Conservation (phyloP, 225 moss, liverwort and hornwort genomes). For the Climacium dendroides region DNA sequence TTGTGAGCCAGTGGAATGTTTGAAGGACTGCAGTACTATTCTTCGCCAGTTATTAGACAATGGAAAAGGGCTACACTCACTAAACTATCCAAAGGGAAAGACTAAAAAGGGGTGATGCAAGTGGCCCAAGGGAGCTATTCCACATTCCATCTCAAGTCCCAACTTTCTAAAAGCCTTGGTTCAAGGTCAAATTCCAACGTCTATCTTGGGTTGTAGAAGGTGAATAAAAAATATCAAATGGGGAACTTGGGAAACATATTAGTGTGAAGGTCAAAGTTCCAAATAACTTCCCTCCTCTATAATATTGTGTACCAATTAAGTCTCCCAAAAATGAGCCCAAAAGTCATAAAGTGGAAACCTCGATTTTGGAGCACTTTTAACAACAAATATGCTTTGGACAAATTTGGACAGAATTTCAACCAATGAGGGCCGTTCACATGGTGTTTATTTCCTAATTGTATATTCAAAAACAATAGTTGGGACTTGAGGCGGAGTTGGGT, state of each 20-base stretch:
- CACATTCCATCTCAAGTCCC: background rate
- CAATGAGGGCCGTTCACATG: background rate
- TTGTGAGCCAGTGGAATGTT: background rate
- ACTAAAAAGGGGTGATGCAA: background rate
- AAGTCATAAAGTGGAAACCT: background rate
- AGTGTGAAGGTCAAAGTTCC: background rate
- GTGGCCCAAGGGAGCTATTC: too few species aligned
- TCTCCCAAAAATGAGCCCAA: background rate
- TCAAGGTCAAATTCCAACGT: background rate
- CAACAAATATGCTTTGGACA: fast-evolving
- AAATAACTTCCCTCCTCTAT: background rate
- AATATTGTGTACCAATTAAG: background rate
- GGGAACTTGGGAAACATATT: background rate
- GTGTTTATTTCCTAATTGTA: background rate
- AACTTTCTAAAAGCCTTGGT: background rate
- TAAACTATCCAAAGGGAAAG: background rate
- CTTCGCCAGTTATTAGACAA: background rate
- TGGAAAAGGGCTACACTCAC: background rate
- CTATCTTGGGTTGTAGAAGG: background rate
- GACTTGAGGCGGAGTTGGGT: fast-evolving
- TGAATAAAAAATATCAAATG: too few species aligned
- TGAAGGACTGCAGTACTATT: background rate
- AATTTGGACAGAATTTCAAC: fast-evolving
- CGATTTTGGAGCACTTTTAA: background rate
- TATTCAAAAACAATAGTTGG: background rate